Base-by-base conservation (phyloP, 2,329 filamentous ascomycete species). In the Colletotrichum noveboracense region DNA sequence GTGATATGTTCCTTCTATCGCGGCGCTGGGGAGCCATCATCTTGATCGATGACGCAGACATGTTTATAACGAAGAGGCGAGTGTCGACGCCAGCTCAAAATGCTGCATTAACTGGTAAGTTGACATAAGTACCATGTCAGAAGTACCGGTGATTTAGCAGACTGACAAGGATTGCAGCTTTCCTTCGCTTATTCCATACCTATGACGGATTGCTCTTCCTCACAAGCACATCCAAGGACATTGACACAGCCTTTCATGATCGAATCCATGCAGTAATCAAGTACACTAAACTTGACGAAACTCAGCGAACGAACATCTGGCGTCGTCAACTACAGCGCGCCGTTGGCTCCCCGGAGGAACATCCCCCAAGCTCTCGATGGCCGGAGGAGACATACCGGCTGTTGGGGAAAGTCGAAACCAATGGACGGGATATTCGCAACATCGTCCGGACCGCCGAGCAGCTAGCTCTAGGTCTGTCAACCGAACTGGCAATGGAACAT, bases 1-100 rank as follows among this genome's bases (percentile, higher is more conserved):
- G 12, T 0, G 34, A 30, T 0, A 12, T 12, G 12, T 66, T 26
- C 38, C 0, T 10, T 3, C 18, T 66, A 0, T 13, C 1, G 0
- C 16, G 18, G 7, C 34, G 62, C 3, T 66, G 62, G 62, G 34
- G 38, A 7, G 62, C 34, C 0, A 14, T 66, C n/a, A 4, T 66
- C 1, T 34, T 66, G 21, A 21, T 66, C 7, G 62, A 66, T 6
- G 13, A 66, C 9, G 30, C 21, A 9, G 62, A 2, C 9, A 34
- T 24, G 21, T 14, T 66, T 8, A 24, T 48, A 10, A 3, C 34
- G 8, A 30, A 66, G 34, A 7, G 43, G 0, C 43, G 2, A 48
- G 4, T 10, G 0, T 48, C 6, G 0, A 48, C 10, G 3, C 10
- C 43, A 1, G 43, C 0, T 0, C 43, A 21, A 48, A 48, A 48